phyloP scores from a whole-genome alignment of 2,329 filamentous ascomycete species.

The Scedosporium boydii region DNA sequence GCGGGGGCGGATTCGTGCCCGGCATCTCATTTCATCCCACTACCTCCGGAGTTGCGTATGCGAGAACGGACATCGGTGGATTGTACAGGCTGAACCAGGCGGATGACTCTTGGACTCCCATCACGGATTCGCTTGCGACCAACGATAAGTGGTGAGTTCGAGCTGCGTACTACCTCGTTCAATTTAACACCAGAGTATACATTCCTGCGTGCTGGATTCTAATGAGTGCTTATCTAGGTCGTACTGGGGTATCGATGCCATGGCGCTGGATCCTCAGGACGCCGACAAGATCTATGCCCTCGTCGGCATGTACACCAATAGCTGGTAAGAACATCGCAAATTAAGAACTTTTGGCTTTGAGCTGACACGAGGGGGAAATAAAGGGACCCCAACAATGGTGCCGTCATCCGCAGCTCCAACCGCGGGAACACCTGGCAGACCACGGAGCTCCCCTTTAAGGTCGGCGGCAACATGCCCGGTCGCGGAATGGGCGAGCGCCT shows the following conservation, averaged over 20 bases:
- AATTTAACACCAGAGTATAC: neutral
- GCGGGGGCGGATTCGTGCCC: conserved; percentile 47
- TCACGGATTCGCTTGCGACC: conserved; percentile 37
- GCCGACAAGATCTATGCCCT: conserved; percentile 42
- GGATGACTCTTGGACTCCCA: conserved; percentile 44
- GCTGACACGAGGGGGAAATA: neutral
- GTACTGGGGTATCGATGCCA: conserved; percentile 46
- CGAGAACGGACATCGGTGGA: conserved; percentile 48
- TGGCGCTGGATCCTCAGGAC: conserved; percentile 46
- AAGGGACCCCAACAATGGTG: conserved; percentile 43
- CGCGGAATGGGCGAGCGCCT: conserved; percentile 50
- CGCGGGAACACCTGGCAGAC: conserved; percentile 41
- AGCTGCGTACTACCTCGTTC: neutral
- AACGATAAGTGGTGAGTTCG: conserved; percentile 31
- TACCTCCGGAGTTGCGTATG: conserved; percentile 40
- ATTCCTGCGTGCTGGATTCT: neutral
- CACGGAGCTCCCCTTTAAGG: conserved; percentile 45
- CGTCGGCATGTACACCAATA: conserved; percentile 49
- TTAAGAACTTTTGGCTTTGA: neutral
- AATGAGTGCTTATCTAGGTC: conserved; percentile 24
- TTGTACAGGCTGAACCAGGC: conserved; percentile 40
- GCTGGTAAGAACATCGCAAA: conserved; percentile 27
- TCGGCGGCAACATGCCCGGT: conserved; percentile 53
- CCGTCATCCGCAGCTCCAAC: conserved; percentile 45
- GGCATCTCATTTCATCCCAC: conserved; percentile 48